phyloP scores from a whole-genome alignment of 164 flowering plant species.

The Tinospora cordifolia region DNA sequence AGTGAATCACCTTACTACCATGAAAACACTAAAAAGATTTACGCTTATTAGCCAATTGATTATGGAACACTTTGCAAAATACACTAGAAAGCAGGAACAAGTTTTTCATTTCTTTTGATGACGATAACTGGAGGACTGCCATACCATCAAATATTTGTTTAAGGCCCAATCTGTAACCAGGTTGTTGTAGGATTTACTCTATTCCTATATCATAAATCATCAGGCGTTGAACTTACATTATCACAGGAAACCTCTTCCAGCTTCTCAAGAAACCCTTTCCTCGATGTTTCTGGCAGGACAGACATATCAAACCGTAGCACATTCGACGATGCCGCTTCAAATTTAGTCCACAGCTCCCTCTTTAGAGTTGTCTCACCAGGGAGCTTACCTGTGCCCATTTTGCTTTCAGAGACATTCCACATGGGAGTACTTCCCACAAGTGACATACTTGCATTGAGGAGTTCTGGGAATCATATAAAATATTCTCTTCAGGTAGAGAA shows the following conservation, averaged over 20 bases:
- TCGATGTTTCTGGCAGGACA: constrained; percentile 16
- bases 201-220: neutral
- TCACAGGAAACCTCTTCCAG: constrained; percentile 67
- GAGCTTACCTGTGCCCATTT: constrained; percentile 36
- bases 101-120: too few relatives aligned
- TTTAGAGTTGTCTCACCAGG: constrained; percentile 94
- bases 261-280: constrained; percentile 63
- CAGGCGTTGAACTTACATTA: neutral
- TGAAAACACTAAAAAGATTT: too few relatives aligned
- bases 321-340: constrained; percentile 64
- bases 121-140: too few relatives aligned
- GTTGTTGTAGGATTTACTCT: neutral
- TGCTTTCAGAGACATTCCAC: constrained; percentile 45
- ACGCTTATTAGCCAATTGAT: too few relatives aligned
- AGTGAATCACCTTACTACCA: too few relatives aligned
- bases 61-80: too few relatives aligned
- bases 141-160: too few relatives aligned
- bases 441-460: constrained; percentile 14
- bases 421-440: constrained; percentile 55
- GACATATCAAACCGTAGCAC: constrained; percentile 24
- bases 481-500: neutral
- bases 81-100: too few relatives aligned
- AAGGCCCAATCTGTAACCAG: neutral
- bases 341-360: constrained; percentile 85
- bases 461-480: constrained; percentile 24